Base-by-base conservation (phyloP, 139 green algal species). In the Spirogloea muscicola region DNA sequence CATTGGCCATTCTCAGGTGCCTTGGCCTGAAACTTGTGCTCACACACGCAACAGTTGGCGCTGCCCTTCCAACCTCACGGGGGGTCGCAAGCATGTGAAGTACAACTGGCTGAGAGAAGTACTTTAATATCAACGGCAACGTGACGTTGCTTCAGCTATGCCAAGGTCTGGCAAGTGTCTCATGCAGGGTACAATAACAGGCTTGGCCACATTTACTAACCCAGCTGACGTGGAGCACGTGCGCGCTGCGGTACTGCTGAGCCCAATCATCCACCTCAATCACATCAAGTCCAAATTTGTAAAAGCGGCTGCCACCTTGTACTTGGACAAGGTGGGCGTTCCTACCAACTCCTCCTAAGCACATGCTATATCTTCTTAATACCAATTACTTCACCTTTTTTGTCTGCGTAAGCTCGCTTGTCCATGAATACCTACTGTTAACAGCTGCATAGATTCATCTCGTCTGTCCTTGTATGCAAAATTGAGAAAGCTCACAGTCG, bases 1-100 rank as follows among this genome's bases (percentile, higher is more conserved):
- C 59, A n/a, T 77, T 25, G 68, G 55, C 58, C 68, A 77, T 40
- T 77, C 68, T 33, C 68, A 74, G 64, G 64, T 74, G 36, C n/a
- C n/a, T n/a, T n/a, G n/a, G n/a, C n/a, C n/a, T n/a, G n/a, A n/a
- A n/a, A n/a, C n/a, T n/a, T n/a, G n/a, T n/a, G n/a, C n/a, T n/a
- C n/a, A n/a, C n/a, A n/a, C n/a, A n/a, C n/a, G n/a, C n/a, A n/a
- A n/a, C n/a, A n/a, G n/a, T n/a, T n/a, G n/a, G n/a, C n/a, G n/a
- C n/a, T n/a, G n/a, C n/a, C n/a, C n/a, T n/a, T n/a, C 46, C 46
- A 21, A 55, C 46, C 21, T 31, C 21, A 31, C 21, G 21, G 46
- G 21, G 21, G 21, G 46, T 21, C 21, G 21, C 21, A 21, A 55
- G 21, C 21, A 55, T 31, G n/a, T 21, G n/a, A 55, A 55, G 46